Percentiles rank a stretch among this genome's conserved stretches.
Evolutionary conservation across 257 asterid genomes (phyloP).

Genomic region (Euphrasia confusa): DNA sequence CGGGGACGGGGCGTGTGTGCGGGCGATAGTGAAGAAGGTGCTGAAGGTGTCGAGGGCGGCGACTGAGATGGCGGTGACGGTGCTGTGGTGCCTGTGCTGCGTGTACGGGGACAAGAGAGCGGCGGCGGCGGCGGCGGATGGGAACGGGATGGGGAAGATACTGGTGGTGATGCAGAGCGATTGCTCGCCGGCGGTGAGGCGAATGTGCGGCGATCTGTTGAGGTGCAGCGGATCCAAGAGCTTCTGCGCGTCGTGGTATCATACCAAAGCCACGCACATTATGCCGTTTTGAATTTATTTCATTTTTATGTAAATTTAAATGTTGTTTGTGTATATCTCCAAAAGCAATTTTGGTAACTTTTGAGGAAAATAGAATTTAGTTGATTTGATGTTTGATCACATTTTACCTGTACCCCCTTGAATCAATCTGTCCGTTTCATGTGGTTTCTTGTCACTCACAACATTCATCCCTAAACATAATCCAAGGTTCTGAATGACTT

Average conservation of each 20-base stretch:
- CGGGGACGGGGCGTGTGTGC: constrained; percentile 37
- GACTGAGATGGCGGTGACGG: constrained; percentile 70
- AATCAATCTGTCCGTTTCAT: not conserved
- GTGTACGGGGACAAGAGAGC: constrained; percentile 59
- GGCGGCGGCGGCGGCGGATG: constrained; percentile 40
- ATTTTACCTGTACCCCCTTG: constrained; percentile 20
- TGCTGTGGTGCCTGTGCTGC: constrained; percentile 75
- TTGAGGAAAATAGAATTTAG: constrained; percentile 22
- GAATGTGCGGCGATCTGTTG: constrained; percentile 71
- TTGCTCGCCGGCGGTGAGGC: constrained; percentile 65
- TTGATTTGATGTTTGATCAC: constrained; percentile 28
- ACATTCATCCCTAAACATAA: too few species aligned
- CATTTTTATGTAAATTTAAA: not conserved
- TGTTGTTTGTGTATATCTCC: not conserved
- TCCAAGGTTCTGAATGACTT: too few species aligned
- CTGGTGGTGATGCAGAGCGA: constrained; percentile 67
- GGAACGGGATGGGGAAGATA: constrained; percentile 67
- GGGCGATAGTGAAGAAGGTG: constrained; percentile 50
- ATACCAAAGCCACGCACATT: constrained; percentile 71
- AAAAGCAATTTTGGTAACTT: constrained; percentile 38
- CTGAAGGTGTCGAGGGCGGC: constrained; percentile 60
- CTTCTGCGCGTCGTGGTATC: constrained; percentile 54
- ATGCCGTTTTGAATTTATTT: constrained; percentile 64
- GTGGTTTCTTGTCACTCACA: too few species aligned
- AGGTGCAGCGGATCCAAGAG: constrained; percentile 38